Percentiles rank a stretch among this genome's conserved stretches.
Evolutionary conservation across 495 filamentous ascomycete genomes (phyloP).

Genomic region (Aspergillus bertholletiae): DNA sequence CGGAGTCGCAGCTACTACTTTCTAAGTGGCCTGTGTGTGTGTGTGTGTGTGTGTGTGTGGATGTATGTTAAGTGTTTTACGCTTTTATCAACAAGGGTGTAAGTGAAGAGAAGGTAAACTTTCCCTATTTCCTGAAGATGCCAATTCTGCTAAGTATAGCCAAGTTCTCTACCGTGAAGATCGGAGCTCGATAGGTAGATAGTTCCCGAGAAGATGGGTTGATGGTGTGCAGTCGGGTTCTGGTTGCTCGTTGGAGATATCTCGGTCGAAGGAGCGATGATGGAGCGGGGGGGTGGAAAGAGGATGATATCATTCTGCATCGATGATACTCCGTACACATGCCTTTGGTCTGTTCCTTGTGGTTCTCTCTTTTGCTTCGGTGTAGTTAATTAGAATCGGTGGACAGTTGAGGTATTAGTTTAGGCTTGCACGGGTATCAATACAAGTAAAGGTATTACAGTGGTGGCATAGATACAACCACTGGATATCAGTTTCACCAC

Average conservation of each 20-base stretch:
- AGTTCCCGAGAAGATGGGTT: neutral
- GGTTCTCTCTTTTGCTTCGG: neutral
- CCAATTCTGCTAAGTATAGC: neutral
- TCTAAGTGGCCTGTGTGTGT: too few relatives aligned
- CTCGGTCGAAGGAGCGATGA: neutral
- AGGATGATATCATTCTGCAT: neutral
- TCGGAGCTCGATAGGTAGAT: neutral
- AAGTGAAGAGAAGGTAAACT: neutral
- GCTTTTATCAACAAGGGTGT: neutral
- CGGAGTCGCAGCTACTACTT: too few relatives aligned
- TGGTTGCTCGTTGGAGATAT: conserved; percentile 1
- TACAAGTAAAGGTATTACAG: neutral
- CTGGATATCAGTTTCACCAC: neutral
- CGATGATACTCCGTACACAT: neutral
- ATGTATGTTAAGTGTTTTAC: neutral
- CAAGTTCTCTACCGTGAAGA: neutral
- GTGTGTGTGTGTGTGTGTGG: neutral
- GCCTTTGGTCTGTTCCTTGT: neutral
- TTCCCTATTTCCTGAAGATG: neutral
- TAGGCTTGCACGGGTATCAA: neutral
- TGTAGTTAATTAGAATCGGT: too few relatives aligned
- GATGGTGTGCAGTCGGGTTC: neutral
- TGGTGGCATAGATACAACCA: neutral
- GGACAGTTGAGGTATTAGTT: too few relatives aligned
- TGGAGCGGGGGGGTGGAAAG: neutral